These are phyloP conservation scores for Lagenaria siceraria DNA, from an alignment of 306 rosid genomes.

Conservation along the genomic window DNA sequence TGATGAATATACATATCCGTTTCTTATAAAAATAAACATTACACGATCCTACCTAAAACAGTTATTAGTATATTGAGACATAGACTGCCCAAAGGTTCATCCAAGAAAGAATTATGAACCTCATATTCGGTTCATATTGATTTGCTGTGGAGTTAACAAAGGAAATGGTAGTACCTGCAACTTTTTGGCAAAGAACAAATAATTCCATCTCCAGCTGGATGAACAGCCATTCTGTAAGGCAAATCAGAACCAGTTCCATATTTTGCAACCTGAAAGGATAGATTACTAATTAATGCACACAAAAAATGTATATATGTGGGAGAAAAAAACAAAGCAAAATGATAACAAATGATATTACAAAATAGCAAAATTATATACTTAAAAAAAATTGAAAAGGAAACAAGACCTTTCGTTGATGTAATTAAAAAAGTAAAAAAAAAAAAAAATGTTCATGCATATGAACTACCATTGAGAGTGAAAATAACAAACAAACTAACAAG, in stretches of 20 bases:
- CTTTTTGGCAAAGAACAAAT: slow-evolving; percentile 55
- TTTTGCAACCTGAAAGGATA: slow-evolving; percentile 43
- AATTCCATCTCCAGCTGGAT: slow-evolving; percentile 62
- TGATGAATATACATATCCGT: too few species aligned
- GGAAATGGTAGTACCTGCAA: slow-evolving; percentile 46
- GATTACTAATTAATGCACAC: not conserved
- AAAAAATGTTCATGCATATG: not conserved
- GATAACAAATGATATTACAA: not conserved
- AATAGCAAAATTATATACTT: not conserved
- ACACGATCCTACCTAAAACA: not conserved
- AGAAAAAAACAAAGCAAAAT: not conserved
- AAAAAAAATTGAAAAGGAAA: too few species aligned
- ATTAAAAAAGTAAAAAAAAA: too few species aligned
- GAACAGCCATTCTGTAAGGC: slow-evolving; percentile 85
- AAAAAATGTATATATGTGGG: not conserved
- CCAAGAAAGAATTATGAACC: not conserved
- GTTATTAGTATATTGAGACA: not conserved
- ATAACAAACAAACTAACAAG: not conserved
- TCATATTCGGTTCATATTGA: not conserved
- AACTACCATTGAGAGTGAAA: not conserved
- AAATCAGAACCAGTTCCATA: slow-evolving; percentile 49
- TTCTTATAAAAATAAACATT: too few species aligned
- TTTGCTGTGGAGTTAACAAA: not conserved
- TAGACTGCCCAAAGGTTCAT: not conserved
- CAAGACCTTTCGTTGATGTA: too few species aligned